A percentile compares a stretch with the other conserved stretches of the same genome.
These are phyloP conservation scores for Trametes gibbosa DNA, from an alignment of 768 basidiomycete genomes.

Conservation along the genomic window DNA sequence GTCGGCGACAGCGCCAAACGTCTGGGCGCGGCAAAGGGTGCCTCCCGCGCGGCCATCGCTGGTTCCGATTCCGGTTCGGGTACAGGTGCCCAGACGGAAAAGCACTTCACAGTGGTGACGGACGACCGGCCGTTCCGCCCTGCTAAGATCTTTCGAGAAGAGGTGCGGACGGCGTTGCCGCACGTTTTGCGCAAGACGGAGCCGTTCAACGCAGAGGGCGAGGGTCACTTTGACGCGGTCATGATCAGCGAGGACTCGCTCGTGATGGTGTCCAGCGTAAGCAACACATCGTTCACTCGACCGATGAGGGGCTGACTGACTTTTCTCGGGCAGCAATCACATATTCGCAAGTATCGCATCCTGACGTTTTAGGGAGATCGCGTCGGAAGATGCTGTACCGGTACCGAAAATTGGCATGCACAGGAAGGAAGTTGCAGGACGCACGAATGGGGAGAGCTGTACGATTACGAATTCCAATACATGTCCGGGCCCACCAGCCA, in stretches of 20 bases:
- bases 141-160: slow-evolving; percentile 38
- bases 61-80: too few relatives aligned
- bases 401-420: too few relatives aligned
- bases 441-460: too few relatives aligned
- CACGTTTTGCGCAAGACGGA: slow-evolving; percentile 36
- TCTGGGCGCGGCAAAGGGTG: too few relatives aligned
- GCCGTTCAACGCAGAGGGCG: slow-evolving; percentile 6
- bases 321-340: background rate
- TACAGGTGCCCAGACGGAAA: too few relatives aligned
- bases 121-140: slow-evolving; percentile 17
- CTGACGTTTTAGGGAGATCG: slow-evolving; percentile 23
- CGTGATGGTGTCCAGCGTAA: slow-evolving; percentile 40
- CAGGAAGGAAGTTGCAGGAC: too few relatives aligned
- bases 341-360: slow-evolving; percentile 23
- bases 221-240: slow-evolving; percentile 27
- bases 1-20: background rate
- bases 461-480: too few relatives aligned
- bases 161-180: slow-evolving; percentile 45
- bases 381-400: too few relatives aligned
- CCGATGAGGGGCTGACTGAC: background rate
- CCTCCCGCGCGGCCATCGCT: too few relatives aligned
- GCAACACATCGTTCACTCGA: background rate
- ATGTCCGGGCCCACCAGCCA: too few relatives aligned
- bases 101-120: background rate
- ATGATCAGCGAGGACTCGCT: slow-evolving; percentile 60